phyloP scores from a whole-genome alignment of 768 basidiomycete genomes.

The Chiua virens region DNA sequence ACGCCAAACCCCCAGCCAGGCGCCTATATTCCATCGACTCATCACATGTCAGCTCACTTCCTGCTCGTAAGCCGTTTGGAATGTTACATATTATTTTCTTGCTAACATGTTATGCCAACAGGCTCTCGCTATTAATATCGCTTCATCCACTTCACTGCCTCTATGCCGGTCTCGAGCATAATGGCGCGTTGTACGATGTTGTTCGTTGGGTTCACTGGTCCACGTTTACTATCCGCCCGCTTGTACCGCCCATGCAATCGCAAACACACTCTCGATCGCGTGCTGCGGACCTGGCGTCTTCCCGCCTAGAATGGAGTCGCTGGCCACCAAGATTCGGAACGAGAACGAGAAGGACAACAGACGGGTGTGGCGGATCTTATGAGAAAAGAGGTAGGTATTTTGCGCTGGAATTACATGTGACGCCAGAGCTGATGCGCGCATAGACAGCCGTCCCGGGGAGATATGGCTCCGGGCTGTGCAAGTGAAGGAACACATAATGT shows the following conservation, averaged over 20 bases:
- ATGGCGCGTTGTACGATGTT: conserved; percentile 76
- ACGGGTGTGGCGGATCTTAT: conserved; percentile 67
- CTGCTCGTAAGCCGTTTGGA: no score
- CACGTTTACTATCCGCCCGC: conserved; percentile 65
- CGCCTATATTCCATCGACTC: conserved; percentile 6
- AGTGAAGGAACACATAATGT: conserved; percentile 62
- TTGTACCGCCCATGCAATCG: conserved; percentile 32
- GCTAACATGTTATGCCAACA: no score
- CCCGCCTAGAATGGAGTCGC: conserved; percentile 52
- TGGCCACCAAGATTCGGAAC: conserved; percentile 33
- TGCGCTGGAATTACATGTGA: conserved; percentile 43
- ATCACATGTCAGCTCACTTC: conserved; percentile 34
- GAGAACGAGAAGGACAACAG: conserved; percentile 45
- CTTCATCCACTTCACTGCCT: no score
- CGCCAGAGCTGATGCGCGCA: conserved; percentile 51
- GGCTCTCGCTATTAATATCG: no score
- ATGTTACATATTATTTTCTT: no score
- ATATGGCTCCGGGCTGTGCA: conserved; percentile 49
- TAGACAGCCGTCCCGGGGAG: conserved; percentile 25
- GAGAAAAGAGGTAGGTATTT: conserved; percentile 68
- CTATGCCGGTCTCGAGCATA: conserved; percentile 48
- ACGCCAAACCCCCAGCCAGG: no score
- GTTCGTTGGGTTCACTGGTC: conserved; percentile 86
- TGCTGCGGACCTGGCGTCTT: conserved; percentile 68
- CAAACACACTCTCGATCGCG: conserved; percentile 29